phyloP scores from a whole-genome alignment of 2,329 filamentous ascomycete species.

The Phaeophleospora eucalypticola region DNA sequence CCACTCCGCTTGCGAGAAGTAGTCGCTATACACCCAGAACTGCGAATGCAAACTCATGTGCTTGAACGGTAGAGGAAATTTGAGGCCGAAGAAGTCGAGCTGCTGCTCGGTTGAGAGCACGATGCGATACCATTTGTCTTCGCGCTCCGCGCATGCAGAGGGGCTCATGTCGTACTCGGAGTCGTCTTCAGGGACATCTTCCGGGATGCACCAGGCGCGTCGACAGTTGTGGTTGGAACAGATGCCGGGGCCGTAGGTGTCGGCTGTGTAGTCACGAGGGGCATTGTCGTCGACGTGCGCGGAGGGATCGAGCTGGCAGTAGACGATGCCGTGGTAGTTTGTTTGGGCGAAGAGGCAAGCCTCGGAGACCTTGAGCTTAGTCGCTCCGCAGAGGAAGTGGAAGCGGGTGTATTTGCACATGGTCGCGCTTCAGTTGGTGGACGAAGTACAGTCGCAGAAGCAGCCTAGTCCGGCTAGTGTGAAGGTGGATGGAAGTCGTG shows the following conservation, averaged over 20 bases:
- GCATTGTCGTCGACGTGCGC: conserved; percentile 7
- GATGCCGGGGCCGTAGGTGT: conserved; percentile 14
- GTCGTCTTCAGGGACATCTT: conserved; percentile 9
- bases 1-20: conserved; percentile 1
- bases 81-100: conserved; percentile 8
- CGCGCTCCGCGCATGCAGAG: conserved; percentile 12
- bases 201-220: background rate
- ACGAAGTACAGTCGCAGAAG: no score
- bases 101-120: conserved; percentile 11
- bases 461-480: no score
- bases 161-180: conserved; percentile 9
- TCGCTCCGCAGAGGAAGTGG: conserved; percentile 12
- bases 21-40: background rate
- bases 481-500: no score
- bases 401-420: conserved; percentile 18
- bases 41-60: conserved; percentile 1
- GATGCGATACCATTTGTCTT: conserved; percentile 9
- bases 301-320: conserved; percentile 9
- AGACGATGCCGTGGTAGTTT: conserved; percentile 9
- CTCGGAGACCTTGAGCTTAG: conserved; percentile 14
- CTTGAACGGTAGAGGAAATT: conserved; percentile 5
- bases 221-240: conserved; percentile 15
- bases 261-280: background rate
- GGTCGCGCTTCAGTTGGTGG: no score
- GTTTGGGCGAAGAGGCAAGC: conserved; percentile 7